Conservation (phyloP, 257 asterid genomes). For the Petrea volubilis region DNA sequence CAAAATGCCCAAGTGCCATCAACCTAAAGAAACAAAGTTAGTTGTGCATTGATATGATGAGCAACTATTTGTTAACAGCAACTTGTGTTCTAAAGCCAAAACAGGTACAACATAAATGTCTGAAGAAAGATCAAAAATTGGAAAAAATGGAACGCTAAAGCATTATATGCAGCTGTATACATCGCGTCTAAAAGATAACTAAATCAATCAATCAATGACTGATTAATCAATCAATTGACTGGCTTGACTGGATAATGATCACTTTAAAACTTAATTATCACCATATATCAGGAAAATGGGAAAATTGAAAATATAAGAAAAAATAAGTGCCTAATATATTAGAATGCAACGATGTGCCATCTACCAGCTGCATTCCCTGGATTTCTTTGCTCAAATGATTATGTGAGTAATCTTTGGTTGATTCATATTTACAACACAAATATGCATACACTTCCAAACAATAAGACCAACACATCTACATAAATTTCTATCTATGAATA, state of each 20-base stretch:
- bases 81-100: neutral
- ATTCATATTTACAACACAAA: neutral
- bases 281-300: conserved; percentile 4
- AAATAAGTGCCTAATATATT: neutral
- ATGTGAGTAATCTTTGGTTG: neutral
- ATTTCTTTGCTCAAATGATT: neutral
- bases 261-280: neutral
- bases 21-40: neutral
- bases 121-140: neutral
- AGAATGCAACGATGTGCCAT: conserved; percentile 11
- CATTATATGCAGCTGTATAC: neutral
- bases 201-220: neutral
- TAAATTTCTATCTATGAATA: neutral
- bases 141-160: neutral
- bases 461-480: neutral
- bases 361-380: conserved; percentile 2
- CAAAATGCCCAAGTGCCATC: conserved; percentile 2
- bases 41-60: neutral
- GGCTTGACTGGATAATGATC: no score
- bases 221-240: no score
- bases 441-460: neutral
- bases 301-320: neutral
- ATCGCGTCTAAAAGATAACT: neutral
- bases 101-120: neutral
- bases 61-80: neutral